Evolutionary conservation across 1,139 yeast species (phyloP).

Genomic region (Debaryomyces subglobosus): DNA sequence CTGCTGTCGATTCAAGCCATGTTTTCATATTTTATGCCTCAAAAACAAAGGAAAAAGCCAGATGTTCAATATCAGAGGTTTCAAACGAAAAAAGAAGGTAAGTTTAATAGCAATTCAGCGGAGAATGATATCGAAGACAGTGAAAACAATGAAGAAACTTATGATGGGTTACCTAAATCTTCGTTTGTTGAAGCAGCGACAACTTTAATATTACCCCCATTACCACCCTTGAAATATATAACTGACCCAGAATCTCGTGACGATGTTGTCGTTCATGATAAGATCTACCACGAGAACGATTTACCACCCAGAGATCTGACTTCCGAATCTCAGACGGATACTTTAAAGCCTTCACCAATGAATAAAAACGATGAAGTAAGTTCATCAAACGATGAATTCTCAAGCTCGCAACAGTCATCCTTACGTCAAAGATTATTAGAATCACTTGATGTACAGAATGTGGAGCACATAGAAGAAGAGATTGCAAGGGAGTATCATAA

Average conservation of each 20-base stretch:
- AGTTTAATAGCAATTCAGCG: slow-evolving; percentile 6
- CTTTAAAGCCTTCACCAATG: background rate
- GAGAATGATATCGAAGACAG: slow-evolving; percentile 5
- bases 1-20: slow-evolving; percentile 50
- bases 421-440: slow-evolving; percentile 23
- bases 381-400: background rate
- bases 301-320: slow-evolving; percentile 24
- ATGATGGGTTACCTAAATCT: slow-evolving; percentile 58
- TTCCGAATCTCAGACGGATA: background rate
- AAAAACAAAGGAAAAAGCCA: slow-evolving; percentile 34
- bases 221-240: slow-evolving; percentile 72
- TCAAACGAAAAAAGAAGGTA: slow-evolving; percentile 27
- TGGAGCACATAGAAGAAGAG: slow-evolving; percentile 63
- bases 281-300: slow-evolving; percentile 40
- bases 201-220: slow-evolving; percentile 80
- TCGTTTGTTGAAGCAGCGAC: slow-evolving; percentile 85
- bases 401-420: slow-evolving; percentile 6
- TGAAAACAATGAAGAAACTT: slow-evolving; percentile 17
- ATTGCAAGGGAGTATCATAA: slow-evolving; percentile 91
- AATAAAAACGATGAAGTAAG: background rate
- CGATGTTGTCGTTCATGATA: slow-evolving; percentile 44
- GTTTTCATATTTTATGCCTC: slow-evolving; percentile 49
- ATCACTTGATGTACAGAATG: slow-evolving; percentile 20
- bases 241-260: slow-evolving; percentile 56
- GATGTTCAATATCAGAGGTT: slow-evolving; percentile 32